Conservation (phyloP, 1,284 basidiomycete genomes). For the Schizophyllum amplum region DNA sequence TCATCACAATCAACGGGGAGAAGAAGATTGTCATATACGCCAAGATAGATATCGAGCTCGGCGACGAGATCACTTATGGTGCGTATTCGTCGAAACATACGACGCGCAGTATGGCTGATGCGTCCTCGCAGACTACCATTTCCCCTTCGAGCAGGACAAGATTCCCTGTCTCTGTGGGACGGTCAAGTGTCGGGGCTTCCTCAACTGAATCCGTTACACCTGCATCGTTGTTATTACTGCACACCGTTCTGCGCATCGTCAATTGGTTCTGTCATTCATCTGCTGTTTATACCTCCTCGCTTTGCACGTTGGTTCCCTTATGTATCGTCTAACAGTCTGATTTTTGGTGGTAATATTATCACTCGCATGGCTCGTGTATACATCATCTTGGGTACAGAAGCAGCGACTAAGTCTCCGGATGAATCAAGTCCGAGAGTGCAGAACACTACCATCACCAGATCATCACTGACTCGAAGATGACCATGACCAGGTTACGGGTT, state of each 20-base stretch:
- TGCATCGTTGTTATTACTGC: background rate
- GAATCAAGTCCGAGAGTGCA: no score
- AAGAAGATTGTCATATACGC: slow-evolving; percentile 99
- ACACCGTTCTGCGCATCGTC: background rate
- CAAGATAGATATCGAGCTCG: slow-evolving; percentile 87
- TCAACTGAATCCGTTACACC: slow-evolving; percentile 46
- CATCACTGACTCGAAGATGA: no score
- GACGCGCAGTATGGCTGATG: slow-evolving; percentile 5
- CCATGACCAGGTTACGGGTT: no score
- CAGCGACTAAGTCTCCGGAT: no score
- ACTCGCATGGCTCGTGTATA: background rate
- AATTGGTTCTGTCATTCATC: background rate
- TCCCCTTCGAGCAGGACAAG: slow-evolving; percentile 89
- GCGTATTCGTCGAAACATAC: no score
- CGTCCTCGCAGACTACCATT: slow-evolving; percentile 70
- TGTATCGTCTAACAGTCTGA: background rate
- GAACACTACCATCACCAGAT: no score
- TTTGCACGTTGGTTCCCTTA: background rate
- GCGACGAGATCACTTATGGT: slow-evolving; percentile 94
- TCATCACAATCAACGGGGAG: slow-evolving; percentile 96
- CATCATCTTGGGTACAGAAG: no score
- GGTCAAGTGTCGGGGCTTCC: slow-evolving; percentile 80
- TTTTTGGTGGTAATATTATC: background rate
- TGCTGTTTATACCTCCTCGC: background rate
- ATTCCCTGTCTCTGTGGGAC: slow-evolving; percentile 87